phyloP scores from a whole-genome alignment of 2,329 filamentous ascomycete species.

The Penicillium sp. region DNA sequence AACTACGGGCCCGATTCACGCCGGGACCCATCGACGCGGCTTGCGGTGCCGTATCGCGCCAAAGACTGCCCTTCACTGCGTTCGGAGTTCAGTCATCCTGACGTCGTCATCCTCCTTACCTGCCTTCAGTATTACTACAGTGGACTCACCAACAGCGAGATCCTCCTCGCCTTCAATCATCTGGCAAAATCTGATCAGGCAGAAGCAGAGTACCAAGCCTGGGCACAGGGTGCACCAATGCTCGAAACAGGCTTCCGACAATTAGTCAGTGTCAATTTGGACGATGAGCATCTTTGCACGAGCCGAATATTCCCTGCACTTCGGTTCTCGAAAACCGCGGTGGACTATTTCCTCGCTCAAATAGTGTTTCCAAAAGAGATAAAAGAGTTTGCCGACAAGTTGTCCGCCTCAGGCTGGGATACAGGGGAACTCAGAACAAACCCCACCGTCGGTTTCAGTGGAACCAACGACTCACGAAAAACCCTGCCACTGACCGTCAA shows the following conservation, averaged over 20 bases:
- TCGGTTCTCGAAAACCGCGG: not conserved
- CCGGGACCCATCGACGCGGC: conserved; percentile 41
- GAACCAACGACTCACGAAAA: not conserved
- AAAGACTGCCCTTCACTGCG: conserved; percentile 59
- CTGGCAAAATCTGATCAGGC: conserved; percentile 38
- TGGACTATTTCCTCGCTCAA: conserved; percentile 16
- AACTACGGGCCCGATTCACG: not conserved
- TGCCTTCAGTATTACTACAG: conserved; percentile 50
- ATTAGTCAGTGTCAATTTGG: conserved; percentile 55
- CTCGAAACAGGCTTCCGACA: conserved; percentile 39
- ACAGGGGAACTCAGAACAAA: not conserved
- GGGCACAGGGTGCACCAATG: conserved; percentile 34
- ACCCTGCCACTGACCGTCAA: not conserved
- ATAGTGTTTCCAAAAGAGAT: conserved; percentile 58
- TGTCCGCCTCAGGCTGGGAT: conserved; percentile 51
- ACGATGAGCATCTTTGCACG: conserved; percentile 48
- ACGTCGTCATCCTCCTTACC: conserved; percentile 61
- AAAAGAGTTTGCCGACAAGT: conserved; percentile 57
- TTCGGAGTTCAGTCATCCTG: conserved; percentile 63
- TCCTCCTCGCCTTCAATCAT: not conserved
- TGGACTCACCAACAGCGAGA: not conserved
- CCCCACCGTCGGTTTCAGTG: not conserved
- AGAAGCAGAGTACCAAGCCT: conserved; percentile 50
- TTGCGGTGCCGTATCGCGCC: conserved; percentile 60
- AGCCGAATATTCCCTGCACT: conserved; percentile 3